Evolutionary conservation across 371 early-diverging fungal species (phyloP).

Genomic region (Gilbertella persicaria): DNA sequence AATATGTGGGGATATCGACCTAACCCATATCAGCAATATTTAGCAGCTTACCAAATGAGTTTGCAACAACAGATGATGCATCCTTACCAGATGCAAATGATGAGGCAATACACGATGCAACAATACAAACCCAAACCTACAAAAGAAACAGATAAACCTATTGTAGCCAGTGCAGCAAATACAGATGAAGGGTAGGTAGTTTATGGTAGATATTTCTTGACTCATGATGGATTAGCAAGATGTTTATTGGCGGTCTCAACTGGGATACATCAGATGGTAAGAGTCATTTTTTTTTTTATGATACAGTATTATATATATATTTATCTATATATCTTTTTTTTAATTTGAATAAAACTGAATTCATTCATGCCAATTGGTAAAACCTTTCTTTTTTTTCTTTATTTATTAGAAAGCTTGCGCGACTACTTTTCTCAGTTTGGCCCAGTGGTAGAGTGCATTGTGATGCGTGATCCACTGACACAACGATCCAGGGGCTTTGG

Average conservation of each 20-base stretch:
- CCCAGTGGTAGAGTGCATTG: conserved; percentile 61
- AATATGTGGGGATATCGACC: conserved; percentile 21
- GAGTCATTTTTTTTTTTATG: conserved; percentile 10
- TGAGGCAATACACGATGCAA: conserved; percentile 1
- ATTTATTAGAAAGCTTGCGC: conserved; percentile 64
- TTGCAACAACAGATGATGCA: conserved; percentile 37
- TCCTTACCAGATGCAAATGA: conserved; percentile 43
- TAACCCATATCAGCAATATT: conserved; percentile 29
- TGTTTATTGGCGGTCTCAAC: conserved; percentile 93
- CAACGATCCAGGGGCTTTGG: conserved; percentile 89
- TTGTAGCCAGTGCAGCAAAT: conserved; percentile 35
- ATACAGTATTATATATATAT: not conserved
- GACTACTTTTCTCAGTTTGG: conserved; percentile 79
- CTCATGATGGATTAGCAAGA: conserved; percentile 59
- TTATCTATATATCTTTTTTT: not conserved
- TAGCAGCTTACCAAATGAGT: conserved; percentile 29
- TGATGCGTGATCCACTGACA: conserved; percentile 84
- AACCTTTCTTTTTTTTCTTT: not conserved
- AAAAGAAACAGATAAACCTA: conserved; percentile 15
- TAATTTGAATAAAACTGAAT: no score
- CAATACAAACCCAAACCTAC: conserved; percentile 19
- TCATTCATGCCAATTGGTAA: not conserved
- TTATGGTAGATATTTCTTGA: not conserved
- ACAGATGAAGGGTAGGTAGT: conserved; percentile 61
- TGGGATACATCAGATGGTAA: conserved; percentile 91